Evolutionary conservation across 495 filamentous ascomycete genomes (phyloP).

Genomic region (Hypomontagnella monticulosa): DNA sequence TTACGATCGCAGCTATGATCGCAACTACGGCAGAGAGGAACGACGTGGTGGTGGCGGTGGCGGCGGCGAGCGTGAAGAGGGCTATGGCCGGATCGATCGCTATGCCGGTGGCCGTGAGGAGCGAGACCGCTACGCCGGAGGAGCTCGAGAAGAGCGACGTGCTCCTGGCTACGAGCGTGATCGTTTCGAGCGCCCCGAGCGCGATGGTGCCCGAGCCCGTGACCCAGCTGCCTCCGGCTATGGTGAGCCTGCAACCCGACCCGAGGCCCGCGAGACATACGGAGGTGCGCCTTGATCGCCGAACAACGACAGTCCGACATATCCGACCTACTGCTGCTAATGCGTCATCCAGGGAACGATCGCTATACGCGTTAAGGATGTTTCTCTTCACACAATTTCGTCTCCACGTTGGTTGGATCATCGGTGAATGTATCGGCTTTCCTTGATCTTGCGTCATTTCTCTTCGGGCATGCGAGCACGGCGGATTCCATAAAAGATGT

Average conservation of each 20-base stretch:
- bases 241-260: conserved; percentile 68
- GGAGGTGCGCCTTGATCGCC: conserved; percentile 51
- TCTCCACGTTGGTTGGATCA: conserved; percentile 21
- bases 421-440: conserved; percentile 27
- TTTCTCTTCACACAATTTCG: conserved; percentile 15
- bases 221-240: conserved; percentile 62
- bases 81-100: conserved; percentile 47
- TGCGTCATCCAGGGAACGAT: conserved; percentile 40
- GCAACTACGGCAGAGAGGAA: conserved; percentile 69
- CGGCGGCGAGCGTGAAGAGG: conserved; percentile 51
- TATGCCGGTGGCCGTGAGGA: conserved; percentile 57
- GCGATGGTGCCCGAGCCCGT: conserved; percentile 57
- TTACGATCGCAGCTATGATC: conserved; percentile 63
- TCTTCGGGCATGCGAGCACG: conserved; percentile 42
- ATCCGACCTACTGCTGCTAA: conserved; percentile 30
- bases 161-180: conserved; percentile 64
- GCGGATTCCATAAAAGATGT: conserved; percentile 44
- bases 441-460: conserved; percentile 38
- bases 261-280: conserved; percentile 70
- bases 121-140: conserved; percentile 52
- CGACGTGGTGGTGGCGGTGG: conserved; percentile 62
- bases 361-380: conserved; percentile 25
- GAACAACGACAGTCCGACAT: conserved; percentile 14
- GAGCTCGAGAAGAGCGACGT: conserved; percentile 59
- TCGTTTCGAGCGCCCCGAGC: conserved; percentile 63